Base-by-base conservation (phyloP, 306 rosid species). In the Fragaria nilgerrensis region DNA sequence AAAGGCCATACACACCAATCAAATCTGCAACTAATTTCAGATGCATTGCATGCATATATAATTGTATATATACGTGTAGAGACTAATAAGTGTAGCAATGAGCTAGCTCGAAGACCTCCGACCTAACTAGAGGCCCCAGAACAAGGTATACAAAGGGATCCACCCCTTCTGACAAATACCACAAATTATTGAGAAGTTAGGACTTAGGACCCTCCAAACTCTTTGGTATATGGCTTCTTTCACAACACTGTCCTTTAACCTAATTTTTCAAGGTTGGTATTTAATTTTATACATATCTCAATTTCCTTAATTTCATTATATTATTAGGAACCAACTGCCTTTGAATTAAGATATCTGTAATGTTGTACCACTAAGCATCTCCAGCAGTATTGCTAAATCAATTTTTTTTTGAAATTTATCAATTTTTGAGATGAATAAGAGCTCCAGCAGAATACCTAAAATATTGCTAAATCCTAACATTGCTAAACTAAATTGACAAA, bases 51-150 rank as follows among this genome's bases (percentile, higher is more conserved):
- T 55, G 9, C 22, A 20, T 37, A 7, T 44, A 44, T 53, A 0
- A n/a, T n/a, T 59, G 2, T 12, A 4, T 25, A 49, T 48, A 14
- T 59, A 34, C 7, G 19, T 11, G 7, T 37, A 39, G 43, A 25
- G 9, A 61, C 66, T 5, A 11, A 25, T 5, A 25, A 61, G 66
- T 25, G 37, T 25, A 23, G 17, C 70, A 61, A 48, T 76, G 75
- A 79, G 77, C 78, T 63, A 79, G 77, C 78, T 63, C 73, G 27
- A 25, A 77, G 91, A 86, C 88, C 78, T 39, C 72, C 71, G 62
- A 87, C 91, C 90, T 77, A 86, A 86, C 86, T 70, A 29, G 59
- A 58, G 80, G 78, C 69, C 74, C 78, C 82, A 69, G 41, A n/a
- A 66, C 47, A 9, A 12, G 32, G 81, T 32, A 55, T 49, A 36